Base-by-base conservation (phyloP, 23 red algal species). In the Gracilaria domingensis region DNA sequence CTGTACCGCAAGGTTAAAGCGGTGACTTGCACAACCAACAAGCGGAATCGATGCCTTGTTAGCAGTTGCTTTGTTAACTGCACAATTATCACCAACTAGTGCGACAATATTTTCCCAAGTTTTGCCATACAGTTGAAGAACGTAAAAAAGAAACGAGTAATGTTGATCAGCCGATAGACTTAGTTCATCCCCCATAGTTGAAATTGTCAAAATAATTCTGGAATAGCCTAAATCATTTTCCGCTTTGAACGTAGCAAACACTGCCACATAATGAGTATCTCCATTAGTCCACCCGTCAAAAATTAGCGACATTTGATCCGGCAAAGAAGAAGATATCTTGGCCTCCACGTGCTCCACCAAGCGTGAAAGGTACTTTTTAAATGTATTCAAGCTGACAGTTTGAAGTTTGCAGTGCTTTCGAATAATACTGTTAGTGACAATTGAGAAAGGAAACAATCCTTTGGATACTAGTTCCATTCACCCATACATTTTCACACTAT, bases 261-360 rank as follows among this genome's bases (percentile, higher is more conserved):
- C 38, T 42, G 73, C 42, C 4, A 78, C 28, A 45, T 44, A 78
- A 35, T 78, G 73, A 8, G 33, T 38, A 18, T 45, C 28, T 6
- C 73, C 73, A 78, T 26, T 39, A 38, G 73, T 38, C 73, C 73
- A 78, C 20, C 73, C 73, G 20, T 78, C 73, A 49, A 78, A 78
- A 7, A 78, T 9, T 5, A 78, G 42, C 28, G 8, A 8, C 8
- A 78, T 38, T 78, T 78, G 4, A 9, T 34, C 38, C 6, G 73
- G 73, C 6, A 78, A 18, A 25, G 8, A 4, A 9, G 7, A 6
- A 12, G 73, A 8, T 45, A 78, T 45, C 18, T 78, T 78, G 6
- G 8, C 42, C 20, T 12, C 73, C 7, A 78, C 73, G 73, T 12
- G 12, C 18, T 78, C 24, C 24, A 78, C 73, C 33, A 78, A 4